Percentiles rank a stretch among this genome's conserved stretches.
phyloP scores from a whole-genome alignment of 805 yeast species.

The Cyberlindnera veronae region DNA sequence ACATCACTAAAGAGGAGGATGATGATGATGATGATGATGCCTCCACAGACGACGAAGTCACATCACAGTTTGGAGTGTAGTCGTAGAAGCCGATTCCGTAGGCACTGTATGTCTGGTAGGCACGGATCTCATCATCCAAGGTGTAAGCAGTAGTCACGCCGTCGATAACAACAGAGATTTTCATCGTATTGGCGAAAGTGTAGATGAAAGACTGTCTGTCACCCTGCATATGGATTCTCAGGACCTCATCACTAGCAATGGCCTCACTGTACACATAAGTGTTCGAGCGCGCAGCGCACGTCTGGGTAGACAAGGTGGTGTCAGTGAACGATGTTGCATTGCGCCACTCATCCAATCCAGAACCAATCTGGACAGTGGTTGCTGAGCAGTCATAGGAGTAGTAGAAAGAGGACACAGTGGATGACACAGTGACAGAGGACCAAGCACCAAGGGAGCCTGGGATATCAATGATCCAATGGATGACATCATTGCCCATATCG shows the following conservation, averaged over 20 bases:
- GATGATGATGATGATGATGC: too few species aligned
- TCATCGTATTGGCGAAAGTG: neutral
- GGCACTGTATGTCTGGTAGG: neutral
- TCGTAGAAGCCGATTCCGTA: neutral
- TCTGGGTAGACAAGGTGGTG: neutral
- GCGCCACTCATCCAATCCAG: neutral
- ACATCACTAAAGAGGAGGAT: too few species aligned
- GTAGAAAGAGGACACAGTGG: neutral
- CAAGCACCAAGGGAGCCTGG: slow-evolving; percentile 2
- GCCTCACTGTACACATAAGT: neutral
- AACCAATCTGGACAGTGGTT: slow-evolving; percentile 1
- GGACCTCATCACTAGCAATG: slow-evolving; percentile 2
- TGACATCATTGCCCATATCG: neutral
- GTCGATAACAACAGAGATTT: neutral
- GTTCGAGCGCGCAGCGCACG: neutral
- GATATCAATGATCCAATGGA: slow-evolving; percentile 2
- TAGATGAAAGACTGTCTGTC: neutral
- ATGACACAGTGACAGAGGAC: slow-evolving; percentile 1
- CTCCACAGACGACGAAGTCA: too few species aligned
- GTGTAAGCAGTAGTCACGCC: neutral
- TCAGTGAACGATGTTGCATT: neutral
- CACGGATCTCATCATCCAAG: neutral
- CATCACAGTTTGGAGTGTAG: neutral
- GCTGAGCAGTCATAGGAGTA: neutral
- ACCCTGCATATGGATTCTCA: neutral